phyloP scores from a whole-genome alignment of 2,329 filamentous ascomycete species.

The Fusarium sp. region DNA sequence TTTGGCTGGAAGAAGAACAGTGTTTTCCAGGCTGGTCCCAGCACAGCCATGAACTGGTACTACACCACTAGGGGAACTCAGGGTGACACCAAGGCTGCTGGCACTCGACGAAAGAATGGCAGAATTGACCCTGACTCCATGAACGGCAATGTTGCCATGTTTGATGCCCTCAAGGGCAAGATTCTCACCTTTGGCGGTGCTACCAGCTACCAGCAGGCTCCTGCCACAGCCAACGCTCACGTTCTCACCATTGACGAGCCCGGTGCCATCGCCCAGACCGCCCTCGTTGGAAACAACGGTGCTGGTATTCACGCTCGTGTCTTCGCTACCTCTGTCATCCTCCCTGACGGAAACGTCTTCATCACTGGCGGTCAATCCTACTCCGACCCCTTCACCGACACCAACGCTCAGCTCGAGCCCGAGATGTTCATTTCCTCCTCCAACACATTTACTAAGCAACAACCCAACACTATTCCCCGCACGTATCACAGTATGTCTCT shows the following conservation, averaged over 20 bases:
- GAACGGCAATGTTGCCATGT: conserved; percentile 67
- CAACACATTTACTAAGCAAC: conserved; percentile 18
- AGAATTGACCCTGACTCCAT: conserved; percentile 59
- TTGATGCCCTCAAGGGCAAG: conserved; percentile 66
- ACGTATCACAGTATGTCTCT: conserved; percentile 30
- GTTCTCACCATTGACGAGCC: conserved; percentile 57
- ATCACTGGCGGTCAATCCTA: conserved; percentile 53
- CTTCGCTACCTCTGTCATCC: conserved; percentile 58
- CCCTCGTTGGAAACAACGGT: conserved; percentile 14
- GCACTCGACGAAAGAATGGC: conserved; percentile 43
- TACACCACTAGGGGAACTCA: conserved; percentile 45
- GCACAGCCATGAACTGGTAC: conserved; percentile 66
- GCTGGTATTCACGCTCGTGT: conserved; percentile 45
- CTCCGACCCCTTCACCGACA: conserved; percentile 25
- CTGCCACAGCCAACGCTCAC: conserved; percentile 56
- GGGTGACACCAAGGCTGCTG: conserved; percentile 39
- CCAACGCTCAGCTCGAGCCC: conserved; percentile 16
- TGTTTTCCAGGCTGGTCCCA: conserved; percentile 65
- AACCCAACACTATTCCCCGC: conserved; percentile 23
- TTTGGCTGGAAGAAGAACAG: conserved; percentile 55
- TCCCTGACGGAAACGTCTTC: conserved; percentile 60
- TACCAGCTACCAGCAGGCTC: conserved; percentile 53
- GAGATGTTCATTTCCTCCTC: conserved; percentile 22
- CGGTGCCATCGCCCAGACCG: conserved; percentile 6
- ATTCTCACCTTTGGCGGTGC: conserved; percentile 64